phyloP scores from a whole-genome alignment of 495 filamentous ascomycete genomes.

The Neurospora discreta region DNA sequence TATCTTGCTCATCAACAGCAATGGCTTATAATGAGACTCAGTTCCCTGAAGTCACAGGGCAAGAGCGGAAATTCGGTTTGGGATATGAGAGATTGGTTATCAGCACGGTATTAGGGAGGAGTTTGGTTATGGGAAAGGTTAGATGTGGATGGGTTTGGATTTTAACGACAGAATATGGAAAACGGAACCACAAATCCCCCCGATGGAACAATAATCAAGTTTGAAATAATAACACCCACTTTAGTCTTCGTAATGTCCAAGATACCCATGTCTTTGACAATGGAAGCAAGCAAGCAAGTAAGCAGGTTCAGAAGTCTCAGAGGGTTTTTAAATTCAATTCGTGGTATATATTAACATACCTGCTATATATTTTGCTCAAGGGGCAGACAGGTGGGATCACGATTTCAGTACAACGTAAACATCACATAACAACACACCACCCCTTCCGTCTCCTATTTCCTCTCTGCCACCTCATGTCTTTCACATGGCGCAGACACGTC shows the following conservation, averaged over 20 bases:
- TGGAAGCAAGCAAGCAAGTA: too few species aligned
- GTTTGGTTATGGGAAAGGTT: neutral
- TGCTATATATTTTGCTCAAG: too few species aligned
- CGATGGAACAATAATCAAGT: neutral
- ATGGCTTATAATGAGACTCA: neutral
- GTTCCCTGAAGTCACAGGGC: neutral
- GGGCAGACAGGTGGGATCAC: too few species aligned
- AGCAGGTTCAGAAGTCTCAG: too few species aligned
- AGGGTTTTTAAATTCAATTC: too few species aligned
- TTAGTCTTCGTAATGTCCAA: neutral
- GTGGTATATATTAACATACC: too few species aligned
- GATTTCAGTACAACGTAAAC: too few species aligned
- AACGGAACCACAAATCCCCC: neutral
- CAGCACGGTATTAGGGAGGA: neutral
- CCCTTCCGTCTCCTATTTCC: too few species aligned
- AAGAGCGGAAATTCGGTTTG: neutral
- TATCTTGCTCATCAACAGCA: neutral
- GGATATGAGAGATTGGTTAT: neutral
- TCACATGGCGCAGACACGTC: too few species aligned
- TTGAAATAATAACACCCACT: neutral
- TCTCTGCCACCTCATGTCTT: too few species aligned
- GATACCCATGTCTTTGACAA: neutral
- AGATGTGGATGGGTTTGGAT: neutral
- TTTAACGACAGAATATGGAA: neutral
- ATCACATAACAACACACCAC: too few species aligned